Evolutionary conservation across 305 asterid genomes (phyloP).

Genomic region (Andrographis paniculata): DNA sequence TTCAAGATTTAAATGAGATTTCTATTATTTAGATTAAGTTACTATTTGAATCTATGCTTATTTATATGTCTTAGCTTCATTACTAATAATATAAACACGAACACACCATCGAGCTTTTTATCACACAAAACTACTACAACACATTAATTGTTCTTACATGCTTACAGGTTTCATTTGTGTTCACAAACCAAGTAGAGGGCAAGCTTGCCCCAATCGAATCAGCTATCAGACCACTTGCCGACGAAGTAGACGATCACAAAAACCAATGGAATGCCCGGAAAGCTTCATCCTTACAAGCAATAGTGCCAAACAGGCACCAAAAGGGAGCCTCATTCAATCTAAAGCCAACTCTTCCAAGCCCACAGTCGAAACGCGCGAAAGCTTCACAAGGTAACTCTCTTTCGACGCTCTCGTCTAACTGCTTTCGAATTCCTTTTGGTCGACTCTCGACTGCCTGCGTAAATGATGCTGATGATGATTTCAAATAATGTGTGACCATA

Average conservation of each 20-base stretch:
- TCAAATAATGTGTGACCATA: no score
- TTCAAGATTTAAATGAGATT: no score
- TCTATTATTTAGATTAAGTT: no score
- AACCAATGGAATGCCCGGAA: constrained; percentile 30
- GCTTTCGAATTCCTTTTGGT: constrained; percentile 38
- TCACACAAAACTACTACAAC: no score
- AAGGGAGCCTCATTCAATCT: constrained; percentile 27
- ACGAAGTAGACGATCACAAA: constrained; percentile 25
- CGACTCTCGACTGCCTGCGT: constrained; percentile 31
- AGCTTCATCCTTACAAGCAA: constrained; percentile 24
- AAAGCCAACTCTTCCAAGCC: constrained; percentile 41
- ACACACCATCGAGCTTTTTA: no score
- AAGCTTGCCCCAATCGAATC: constrained; percentile 90
- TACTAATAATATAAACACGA: no score
- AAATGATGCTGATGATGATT: constrained; percentile 55
- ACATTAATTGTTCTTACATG: background rate
- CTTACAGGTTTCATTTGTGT: constrained; percentile 91
- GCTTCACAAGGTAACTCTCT: constrained; percentile 37
- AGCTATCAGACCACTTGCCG: constrained; percentile 25
- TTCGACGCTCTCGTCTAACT: constrained; percentile 22
- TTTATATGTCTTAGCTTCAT: no score
- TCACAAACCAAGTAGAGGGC: constrained; percentile 85
- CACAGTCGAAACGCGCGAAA: constrained; percentile 35
- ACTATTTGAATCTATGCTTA: no score
- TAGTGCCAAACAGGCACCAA: constrained; percentile 25